Conservation (phyloP, 139 green algal genomes). For the Haematococcus lacustris region DNA sequence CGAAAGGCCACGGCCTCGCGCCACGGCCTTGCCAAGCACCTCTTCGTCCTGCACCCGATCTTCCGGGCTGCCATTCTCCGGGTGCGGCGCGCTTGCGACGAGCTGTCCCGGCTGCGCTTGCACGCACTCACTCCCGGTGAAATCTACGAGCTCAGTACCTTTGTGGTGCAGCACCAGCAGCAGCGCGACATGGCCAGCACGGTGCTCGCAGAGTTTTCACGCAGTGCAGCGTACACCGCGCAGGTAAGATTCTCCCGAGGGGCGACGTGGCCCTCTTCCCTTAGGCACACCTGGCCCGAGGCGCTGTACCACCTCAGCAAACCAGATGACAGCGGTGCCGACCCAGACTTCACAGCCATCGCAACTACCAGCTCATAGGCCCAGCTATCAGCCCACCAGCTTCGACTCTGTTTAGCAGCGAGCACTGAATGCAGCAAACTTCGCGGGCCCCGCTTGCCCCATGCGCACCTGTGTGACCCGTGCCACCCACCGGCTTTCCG, state of each 20-base stretch:
- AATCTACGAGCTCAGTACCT: constrained; percentile 28
- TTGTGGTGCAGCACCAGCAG: constrained; percentile 14
- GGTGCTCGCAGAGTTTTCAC: constrained; percentile 25
- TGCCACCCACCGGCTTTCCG: no score
- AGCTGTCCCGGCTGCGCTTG: constrained; percentile 22
- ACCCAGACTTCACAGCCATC: no score
- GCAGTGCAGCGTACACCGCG: constrained; percentile 8
- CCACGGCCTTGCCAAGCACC: constrained; percentile 29
- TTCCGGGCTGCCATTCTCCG: constrained; percentile 26
- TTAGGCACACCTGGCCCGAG: no score
- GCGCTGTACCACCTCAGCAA: no score
- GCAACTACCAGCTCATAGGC: no score
- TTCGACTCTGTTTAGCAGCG: no score
- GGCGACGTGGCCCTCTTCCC: no score
- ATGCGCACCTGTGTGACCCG: no score
- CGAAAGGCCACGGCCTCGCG: constrained; percentile 32
- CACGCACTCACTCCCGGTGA: constrained; percentile 27
- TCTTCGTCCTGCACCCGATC: constrained; percentile 50
- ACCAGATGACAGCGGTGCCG: no score
- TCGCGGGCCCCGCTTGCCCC: no score
- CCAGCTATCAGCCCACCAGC: no score
- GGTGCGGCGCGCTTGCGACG: constrained; percentile 8
- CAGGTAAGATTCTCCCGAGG: constrained; percentile 7
- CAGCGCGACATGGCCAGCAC: not conserved
- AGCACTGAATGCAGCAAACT: no score